Evolutionary conservation across 2,329 filamentous ascomycete genomes (phyloP).

Genomic region (Ustilaginoidea virens): DNA sequence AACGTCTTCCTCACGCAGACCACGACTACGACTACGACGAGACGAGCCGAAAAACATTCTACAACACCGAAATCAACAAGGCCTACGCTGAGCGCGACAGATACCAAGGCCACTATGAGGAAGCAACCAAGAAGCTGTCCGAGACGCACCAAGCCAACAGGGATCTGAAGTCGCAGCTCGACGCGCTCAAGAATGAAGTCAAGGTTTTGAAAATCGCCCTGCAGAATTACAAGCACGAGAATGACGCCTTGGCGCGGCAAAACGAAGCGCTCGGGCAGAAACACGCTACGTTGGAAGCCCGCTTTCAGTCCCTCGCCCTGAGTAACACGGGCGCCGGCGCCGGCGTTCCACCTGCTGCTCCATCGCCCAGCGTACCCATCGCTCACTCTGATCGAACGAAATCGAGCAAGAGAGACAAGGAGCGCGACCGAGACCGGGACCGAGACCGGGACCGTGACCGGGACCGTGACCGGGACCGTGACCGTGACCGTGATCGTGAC

Average conservation of each 20-base stretch:
- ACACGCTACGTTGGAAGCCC: slow-evolving; percentile 15
- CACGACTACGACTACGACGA: slow-evolving; percentile 8
- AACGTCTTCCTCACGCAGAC: background rate
- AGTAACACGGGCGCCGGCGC: slow-evolving; percentile 6
- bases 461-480: slow-evolving; percentile 13
- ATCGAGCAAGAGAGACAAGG: slow-evolving; percentile 9
- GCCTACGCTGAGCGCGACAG: slow-evolving; percentile 9
- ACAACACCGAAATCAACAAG: slow-evolving; percentile 12
- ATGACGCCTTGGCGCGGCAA: slow-evolving; percentile 6
- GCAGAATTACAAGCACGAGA: slow-evolving; percentile 8
- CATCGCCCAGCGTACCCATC: too few relatives aligned
- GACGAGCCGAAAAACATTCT: slow-evolving; percentile 6
- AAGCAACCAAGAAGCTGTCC: slow-evolving; percentile 15
- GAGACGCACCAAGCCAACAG: slow-evolving; percentile 9
- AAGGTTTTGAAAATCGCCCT: background rate
- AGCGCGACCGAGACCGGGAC: slow-evolving; percentile 3
- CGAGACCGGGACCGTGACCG: slow-evolving; percentile 4
- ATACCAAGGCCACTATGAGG: slow-evolving; percentile 13
- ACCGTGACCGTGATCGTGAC: too few relatives aligned
- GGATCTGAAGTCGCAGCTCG: slow-evolving; percentile 8
- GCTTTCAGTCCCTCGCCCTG: slow-evolving; percentile 11
- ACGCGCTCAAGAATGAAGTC: slow-evolving; percentile 1
- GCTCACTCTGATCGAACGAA: too few relatives aligned
- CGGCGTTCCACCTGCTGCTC: too few relatives aligned
- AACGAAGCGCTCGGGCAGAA: slow-evolving; percentile 14